Evolutionary conservation across 2,329 filamentous ascomycete species (phyloP).

Genomic region (Cladophialophora psammophila): DNA sequence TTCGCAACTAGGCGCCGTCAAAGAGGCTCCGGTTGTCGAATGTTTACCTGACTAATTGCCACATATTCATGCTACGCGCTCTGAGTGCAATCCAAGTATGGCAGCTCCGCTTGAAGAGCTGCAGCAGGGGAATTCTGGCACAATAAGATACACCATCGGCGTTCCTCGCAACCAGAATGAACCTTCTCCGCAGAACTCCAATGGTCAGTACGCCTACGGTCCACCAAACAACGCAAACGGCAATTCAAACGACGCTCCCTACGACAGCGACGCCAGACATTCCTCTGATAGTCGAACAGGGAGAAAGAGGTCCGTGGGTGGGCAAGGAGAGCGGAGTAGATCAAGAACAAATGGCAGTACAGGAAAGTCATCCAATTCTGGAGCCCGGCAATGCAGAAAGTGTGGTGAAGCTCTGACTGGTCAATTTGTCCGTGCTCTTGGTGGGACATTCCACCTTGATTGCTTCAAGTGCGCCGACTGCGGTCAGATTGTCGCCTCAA

Average conservation of each 20-base stretch:
- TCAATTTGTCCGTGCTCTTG: constrained; percentile 92
- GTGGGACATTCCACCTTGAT: constrained; percentile 93
- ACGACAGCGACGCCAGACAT: constrained; percentile 38
- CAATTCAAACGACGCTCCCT: constrained; percentile 34
- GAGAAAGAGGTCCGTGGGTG: constrained; percentile 40
- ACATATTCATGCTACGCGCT: constrained; percentile 29
- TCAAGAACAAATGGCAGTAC: constrained; percentile 45
- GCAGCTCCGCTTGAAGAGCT: constrained; percentile 34
- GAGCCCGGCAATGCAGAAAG: constrained; percentile 75
- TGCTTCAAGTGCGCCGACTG: constrained; percentile 99
- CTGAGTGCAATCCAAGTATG: constrained; percentile 24
- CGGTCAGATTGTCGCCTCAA: constrained; percentile 94
- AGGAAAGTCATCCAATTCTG: constrained; percentile 36
- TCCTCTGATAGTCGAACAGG: constrained; percentile 41
- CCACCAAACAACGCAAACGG: constrained; percentile 31
- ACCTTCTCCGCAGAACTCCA: constrained; percentile 27
- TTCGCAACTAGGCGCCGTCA: constrained; percentile 1
- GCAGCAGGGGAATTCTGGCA: constrained; percentile 32
- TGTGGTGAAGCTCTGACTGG: constrained; percentile 87
- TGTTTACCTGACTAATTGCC: constrained; percentile 22
- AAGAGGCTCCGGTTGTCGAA: constrained; percentile 19
- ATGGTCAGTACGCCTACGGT: constrained; percentile 27
- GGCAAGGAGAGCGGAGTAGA: constrained; percentile 42
- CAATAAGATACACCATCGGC: constrained; percentile 38
- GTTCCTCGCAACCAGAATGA: constrained; percentile 29